Evolutionary conservation across 768 basidiomycete genomes (phyloP).

Genomic region (Saitozyma podzolica): DNA sequence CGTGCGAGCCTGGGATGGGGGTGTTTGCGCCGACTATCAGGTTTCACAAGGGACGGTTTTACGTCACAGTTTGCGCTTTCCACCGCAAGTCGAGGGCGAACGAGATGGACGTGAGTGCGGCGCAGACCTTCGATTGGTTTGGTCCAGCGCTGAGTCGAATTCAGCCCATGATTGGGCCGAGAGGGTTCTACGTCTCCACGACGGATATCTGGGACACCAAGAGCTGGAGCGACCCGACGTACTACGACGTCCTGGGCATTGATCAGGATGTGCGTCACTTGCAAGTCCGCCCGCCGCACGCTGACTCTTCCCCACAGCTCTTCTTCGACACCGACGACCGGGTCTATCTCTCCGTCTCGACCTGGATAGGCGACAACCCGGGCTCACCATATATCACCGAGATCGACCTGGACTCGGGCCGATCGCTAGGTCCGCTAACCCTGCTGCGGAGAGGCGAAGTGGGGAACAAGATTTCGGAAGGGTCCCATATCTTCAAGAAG

Average conservation of each 20-base stretch:
- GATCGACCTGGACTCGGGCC: slow-evolving; percentile 12
- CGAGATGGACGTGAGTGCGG: no score
- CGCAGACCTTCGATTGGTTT: no score
- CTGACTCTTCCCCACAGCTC: slow-evolving; percentile 16
- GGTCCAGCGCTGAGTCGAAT: no score
- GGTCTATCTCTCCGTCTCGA: slow-evolving; percentile 12
- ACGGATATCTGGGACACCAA: slow-evolving; percentile 22
- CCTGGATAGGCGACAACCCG: slow-evolving; percentile 2
- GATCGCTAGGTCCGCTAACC: neutral
- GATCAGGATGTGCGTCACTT: slow-evolving; percentile 10
- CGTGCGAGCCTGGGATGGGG: neutral
- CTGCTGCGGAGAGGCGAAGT: neutral
- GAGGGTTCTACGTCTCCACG: slow-evolving; percentile 26
- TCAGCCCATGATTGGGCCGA: neutral
- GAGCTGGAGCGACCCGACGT: slow-evolving; percentile 22
- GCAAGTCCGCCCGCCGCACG: slow-evolving; percentile 6
- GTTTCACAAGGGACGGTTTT: slow-evolving; percentile 1
- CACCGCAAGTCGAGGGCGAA: neutral
- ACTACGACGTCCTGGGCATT: slow-evolving; percentile 21
- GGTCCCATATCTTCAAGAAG: slow-evolving; percentile 41
- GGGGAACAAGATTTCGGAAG: slow-evolving; percentile 33
- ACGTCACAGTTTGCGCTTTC: slow-evolving; percentile 1
- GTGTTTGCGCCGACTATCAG: slow-evolving; percentile 2
- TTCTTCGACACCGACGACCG: slow-evolving; percentile 32
- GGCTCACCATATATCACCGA: slow-evolving; percentile 1